A percentile compares a stretch with the other conserved stretches of the same genome.
These are phyloP conservation scores for Gigaspora rosea DNA, from an alignment of 192 early-diverging fungal species.

Conservation along the genomic window DNA sequence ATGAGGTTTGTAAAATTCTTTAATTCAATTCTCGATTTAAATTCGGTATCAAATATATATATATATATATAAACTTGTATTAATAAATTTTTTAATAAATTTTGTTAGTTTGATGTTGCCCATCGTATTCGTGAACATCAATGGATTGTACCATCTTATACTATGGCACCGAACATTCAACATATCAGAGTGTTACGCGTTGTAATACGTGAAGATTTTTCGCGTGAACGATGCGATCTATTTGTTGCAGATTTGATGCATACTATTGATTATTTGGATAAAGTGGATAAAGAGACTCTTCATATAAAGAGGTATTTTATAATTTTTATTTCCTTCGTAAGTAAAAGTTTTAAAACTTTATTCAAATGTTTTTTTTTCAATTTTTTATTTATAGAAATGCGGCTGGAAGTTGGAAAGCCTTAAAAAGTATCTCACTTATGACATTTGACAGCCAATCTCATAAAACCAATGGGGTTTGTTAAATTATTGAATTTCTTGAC, in stretches of 20 bases:
- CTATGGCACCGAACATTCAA: slow-evolving; percentile 57
- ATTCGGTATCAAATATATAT: too few relatives aligned
- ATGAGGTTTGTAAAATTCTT: slow-evolving; percentile 34
- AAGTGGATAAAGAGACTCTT: not conserved
- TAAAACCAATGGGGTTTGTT: too few relatives aligned
- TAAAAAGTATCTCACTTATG: too few relatives aligned
- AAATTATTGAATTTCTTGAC: too few relatives aligned
- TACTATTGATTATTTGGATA: not conserved
- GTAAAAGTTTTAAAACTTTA: too few relatives aligned
- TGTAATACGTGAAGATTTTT: slow-evolving; percentile 53
- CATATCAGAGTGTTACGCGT: slow-evolving; percentile 61
- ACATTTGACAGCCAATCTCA: too few relatives aligned
- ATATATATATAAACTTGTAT: not conserved
- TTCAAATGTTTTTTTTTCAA: too few relatives aligned
- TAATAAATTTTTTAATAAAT: not conserved
- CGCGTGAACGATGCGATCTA: not conserved
- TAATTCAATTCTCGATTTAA: not conserved
- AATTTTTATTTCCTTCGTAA: not conserved
- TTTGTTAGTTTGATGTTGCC: slow-evolving; percentile 56
- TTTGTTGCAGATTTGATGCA: not conserved
- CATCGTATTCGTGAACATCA: slow-evolving; percentile 63
- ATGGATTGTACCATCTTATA: slow-evolving; percentile 80
- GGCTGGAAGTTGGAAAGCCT: too few relatives aligned
- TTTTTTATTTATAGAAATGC: too few relatives aligned
- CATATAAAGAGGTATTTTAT: not conserved